Base-by-base conservation (phyloP, 805 yeast genomes). In the Blastobotrys muscicola region DNA sequence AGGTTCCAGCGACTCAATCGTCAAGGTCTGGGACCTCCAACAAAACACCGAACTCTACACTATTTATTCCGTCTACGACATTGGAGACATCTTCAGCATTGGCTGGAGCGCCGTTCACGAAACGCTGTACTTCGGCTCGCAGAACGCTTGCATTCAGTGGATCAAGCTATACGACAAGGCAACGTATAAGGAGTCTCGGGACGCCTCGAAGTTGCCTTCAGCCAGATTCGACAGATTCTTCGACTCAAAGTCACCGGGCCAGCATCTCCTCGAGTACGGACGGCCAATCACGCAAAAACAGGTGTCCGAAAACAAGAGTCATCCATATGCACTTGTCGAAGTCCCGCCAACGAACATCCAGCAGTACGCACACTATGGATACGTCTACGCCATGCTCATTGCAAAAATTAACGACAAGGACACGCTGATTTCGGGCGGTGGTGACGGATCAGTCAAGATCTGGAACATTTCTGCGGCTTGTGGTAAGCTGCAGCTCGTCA, bases 71-170 rank as follows among this genome's bases (percentile, higher is more conserved):
- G 61, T 82, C 8, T 72, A 82, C 31, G 98, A 90, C 64, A 82
- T 90, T 41, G 98, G 98, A 41, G 98, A 90, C 61, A 82, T 90
- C 12, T 90, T 90, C 58, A 81, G 95, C 7, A 64, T 90, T 30
- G 74, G 78, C 6, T 85, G 92, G 78, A 70, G 80, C 11, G 74
- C 76, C 13, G 50, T 64, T 1, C 59, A 74, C 8, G 71, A 78
- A 38, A 76, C 85, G 0, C 67, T 90, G 3, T 85, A 80, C 49
- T 74, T 85, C 53, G 98, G 98, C 3, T 81, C 95, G 9, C 97
- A 92, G 60, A 90, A 89, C 58, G 96, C 97, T 3, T 75, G 89
- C 1, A 74, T 90, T 12, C 74, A 85, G 35, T 90, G 84, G 78
- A 78, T 85, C 45, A 72, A 72, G 37, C 53, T 70, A 39, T 56